Conservation (phyloP, 176 grass and related monocot genomes). For the Rhipidocladum racemiflorum region DNA sequence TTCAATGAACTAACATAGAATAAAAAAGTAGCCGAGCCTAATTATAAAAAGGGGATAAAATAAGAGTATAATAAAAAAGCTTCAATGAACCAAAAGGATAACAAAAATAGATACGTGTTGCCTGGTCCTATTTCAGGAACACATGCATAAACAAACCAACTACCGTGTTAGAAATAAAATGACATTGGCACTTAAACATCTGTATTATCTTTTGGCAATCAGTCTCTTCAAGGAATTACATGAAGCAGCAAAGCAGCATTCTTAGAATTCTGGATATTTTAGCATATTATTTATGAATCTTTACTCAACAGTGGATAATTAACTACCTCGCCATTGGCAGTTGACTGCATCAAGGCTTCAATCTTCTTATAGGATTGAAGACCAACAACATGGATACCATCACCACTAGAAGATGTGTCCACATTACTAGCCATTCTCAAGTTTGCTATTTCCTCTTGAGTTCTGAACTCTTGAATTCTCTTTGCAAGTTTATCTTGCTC, state of each 20-base stretch:
- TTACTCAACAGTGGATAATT: constrained; percentile 24
- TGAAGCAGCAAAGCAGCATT: background rate
- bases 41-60: constrained; percentile 4
- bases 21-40: constrained; percentile 2
- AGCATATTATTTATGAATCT: background rate
- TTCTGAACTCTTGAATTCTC: constrained; percentile 96
- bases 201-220: constrained; percentile 11
- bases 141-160: constrained; percentile 11
- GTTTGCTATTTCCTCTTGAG: constrained; percentile 75
- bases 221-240: constrained; percentile 4
- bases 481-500: constrained; percentile 96
- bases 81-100: constrained; percentile 15
- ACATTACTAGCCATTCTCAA: constrained; percentile 72
- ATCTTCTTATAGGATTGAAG: constrained; percentile 90
- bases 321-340: constrained; percentile 77
- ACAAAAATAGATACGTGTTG: background rate
- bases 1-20: background rate
- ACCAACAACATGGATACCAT: constrained; percentile 93
- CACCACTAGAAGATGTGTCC: constrained; percentile 70
- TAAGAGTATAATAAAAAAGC: constrained; percentile 15
- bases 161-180: constrained; percentile 14
- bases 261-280: constrained; percentile 3
- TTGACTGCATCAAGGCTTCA: constrained; percentile 90
- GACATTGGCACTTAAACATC: background rate
- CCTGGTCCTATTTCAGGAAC: constrained; percentile 9